A percentile compares a stretch with the other conserved stretches of the same genome.
Conservation (phyloP, 2,329 filamentous ascomycete species). For the Neospermospora avenae region DNA sequence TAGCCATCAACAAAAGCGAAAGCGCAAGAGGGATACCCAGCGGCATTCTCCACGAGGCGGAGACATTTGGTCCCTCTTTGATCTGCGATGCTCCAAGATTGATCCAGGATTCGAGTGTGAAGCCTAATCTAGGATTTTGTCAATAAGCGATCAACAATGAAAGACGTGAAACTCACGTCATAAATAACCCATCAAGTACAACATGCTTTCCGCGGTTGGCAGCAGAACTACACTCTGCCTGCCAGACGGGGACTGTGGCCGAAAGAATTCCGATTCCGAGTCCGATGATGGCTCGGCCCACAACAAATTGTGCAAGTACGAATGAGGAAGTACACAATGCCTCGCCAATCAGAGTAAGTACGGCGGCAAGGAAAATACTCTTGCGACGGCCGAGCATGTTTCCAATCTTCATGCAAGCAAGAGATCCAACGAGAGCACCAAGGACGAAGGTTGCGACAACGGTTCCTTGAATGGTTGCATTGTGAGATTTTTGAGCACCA, state of each 20-base stretch:
- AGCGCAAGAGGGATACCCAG: constrained; percentile 37
- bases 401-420: constrained; percentile 38
- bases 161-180: constrained; percentile 17
- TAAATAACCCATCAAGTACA: constrained; percentile 38
- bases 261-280: constrained; percentile 39
- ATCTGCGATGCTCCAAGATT: constrained; percentile 42
- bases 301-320: constrained; percentile 41
- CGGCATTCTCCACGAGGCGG: constrained; percentile 37
- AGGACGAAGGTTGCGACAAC: constrained; percentile 31
- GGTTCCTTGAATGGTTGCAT: constrained; percentile 39
- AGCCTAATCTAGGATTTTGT: constrained; percentile 32
- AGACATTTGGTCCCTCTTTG: constrained; percentile 23
- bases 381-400: constrained; percentile 42
- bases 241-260: constrained; percentile 41
- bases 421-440: constrained; percentile 38
- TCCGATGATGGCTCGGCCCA: constrained; percentile 41
- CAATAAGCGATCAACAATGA: not conserved
- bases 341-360: constrained; percentile 42
- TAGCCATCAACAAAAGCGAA: constrained; percentile 35
- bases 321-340: constrained; percentile 42
- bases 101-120: constrained; percentile 44
- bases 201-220: constrained; percentile 44
- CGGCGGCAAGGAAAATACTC: constrained; percentile 40
- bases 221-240: constrained; percentile 39
- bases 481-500: constrained; percentile 32